phyloP scores from a whole-genome alignment of 352 stramenopile genomes.

The Phytophthora quininea region DNA sequence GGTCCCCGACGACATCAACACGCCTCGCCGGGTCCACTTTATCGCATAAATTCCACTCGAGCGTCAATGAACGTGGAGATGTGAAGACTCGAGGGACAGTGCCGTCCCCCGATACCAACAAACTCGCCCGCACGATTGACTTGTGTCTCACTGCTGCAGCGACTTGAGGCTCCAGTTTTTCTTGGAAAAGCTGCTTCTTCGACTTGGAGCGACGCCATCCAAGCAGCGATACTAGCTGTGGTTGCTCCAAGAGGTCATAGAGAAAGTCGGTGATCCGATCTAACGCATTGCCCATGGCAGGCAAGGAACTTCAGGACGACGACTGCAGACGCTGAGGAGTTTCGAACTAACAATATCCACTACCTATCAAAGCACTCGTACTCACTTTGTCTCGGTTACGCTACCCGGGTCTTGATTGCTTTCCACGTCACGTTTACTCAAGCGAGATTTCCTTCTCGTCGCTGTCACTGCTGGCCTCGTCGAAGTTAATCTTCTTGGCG shows the following conservation, averaged over 20 bases:
- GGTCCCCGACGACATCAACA: constrained; percentile 60
- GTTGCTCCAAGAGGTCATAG: constrained; percentile 10
- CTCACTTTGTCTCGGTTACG: constrained; percentile 22
- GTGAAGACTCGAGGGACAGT: constrained; percentile 53
- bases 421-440: constrained; percentile 14
- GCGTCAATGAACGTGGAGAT: constrained; percentile 51
- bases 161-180: constrained; percentile 31
- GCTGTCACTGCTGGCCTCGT: constrained; percentile 39
- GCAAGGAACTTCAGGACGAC: background rate
- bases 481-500: constrained; percentile 47
- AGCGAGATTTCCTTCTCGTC: constrained; percentile 26
- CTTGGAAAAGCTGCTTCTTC: constrained; percentile 32
- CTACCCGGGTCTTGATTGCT: constrained; percentile 7
- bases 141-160: constrained; percentile 25
- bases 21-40: constrained; percentile 57
- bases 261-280: constrained; percentile 14
- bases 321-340: too few species aligned
- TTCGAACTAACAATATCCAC: background rate
- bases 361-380: background rate
- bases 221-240: constrained; percentile 3
- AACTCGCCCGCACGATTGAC: constrained; percentile 27
- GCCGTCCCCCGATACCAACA: constrained; percentile 11
- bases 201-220: constrained; percentile 24
- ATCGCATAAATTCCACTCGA: constrained; percentile 71
- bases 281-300: constrained; percentile 25